Conservation (phyloP, 1,284 basidiomycete species). For the Malassezia pachydermatis region DNA sequence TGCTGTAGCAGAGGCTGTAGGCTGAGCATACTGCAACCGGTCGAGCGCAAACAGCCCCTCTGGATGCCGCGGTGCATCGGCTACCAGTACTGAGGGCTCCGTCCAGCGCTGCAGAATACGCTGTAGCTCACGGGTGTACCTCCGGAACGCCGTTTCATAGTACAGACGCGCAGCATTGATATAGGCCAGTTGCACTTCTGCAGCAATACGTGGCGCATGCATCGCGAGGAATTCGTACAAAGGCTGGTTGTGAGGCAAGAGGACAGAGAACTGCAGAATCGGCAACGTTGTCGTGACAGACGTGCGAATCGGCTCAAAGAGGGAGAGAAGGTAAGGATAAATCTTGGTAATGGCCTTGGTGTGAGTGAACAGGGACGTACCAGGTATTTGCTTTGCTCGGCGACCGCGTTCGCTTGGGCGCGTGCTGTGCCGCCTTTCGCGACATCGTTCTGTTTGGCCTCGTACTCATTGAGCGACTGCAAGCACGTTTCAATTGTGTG, state of each 20-base stretch:
- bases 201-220: slow-evolving; percentile 69
- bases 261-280: slow-evolving; percentile 75
- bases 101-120: slow-evolving; percentile 23
- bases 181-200: slow-evolving; percentile 82
- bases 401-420: slow-evolving; percentile 66
- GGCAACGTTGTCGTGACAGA: slow-evolving; percentile 87
- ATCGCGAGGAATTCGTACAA: slow-evolving; percentile 77
- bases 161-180: slow-evolving; percentile 72
- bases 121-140: slow-evolving; percentile 62
- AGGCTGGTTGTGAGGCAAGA: slow-evolving; percentile 60
- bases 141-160: slow-evolving; percentile 87
- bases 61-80: neutral
- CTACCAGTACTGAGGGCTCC: slow-evolving; percentile 16
- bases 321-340: slow-evolving; percentile 69
- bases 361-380: neutral
- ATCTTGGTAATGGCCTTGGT: slow-evolving; percentile 57
- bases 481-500: slow-evolving; percentile 68
- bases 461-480: slow-evolving; percentile 52
- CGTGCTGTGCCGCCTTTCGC: slow-evolving; percentile 38
- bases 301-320: slow-evolving; percentile 69
- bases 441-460: neutral
- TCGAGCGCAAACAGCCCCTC: slow-evolving; percentile 1
- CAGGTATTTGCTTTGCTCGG: slow-evolving; percentile 63
- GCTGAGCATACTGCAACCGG: slow-evolving; percentile 11
- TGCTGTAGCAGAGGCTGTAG: neutral